Evolutionary conservation across 2,329 filamentous ascomycete species (phyloP).

Genomic region (Claviceps capensis): DNA sequence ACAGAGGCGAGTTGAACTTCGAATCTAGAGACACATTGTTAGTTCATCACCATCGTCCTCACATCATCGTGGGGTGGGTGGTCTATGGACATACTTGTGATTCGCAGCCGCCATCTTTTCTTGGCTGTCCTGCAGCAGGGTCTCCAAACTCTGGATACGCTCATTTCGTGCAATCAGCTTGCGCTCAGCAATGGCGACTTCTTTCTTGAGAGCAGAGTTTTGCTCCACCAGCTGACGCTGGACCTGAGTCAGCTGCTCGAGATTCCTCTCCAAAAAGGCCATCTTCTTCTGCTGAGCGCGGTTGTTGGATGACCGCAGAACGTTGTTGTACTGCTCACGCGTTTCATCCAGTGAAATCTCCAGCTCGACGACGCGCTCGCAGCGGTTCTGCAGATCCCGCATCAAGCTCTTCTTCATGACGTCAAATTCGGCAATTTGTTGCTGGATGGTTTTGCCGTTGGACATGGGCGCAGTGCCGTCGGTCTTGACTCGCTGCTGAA

Average conservation of each 20-base stretch:
- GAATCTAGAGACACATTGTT: constrained; percentile 48
- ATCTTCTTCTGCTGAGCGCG: constrained; percentile 99
- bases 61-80: not conserved
- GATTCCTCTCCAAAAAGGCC: constrained; percentile 95
- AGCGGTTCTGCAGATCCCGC: constrained; percentile 96
- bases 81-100: constrained; percentile 59
- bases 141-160: constrained; percentile 88
- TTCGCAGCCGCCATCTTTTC: constrained; percentile 96
- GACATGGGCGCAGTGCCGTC: constrained; percentile 41
- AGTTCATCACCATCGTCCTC: not conserved
- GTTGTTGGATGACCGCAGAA: constrained; percentile 91
- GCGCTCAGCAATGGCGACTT: constrained; percentile 94
- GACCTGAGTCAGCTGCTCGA: constrained; percentile 94
- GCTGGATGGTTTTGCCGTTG: constrained; percentile 84
- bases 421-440: constrained; percentile 97
- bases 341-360: constrained; percentile 97
- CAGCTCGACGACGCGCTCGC: constrained; percentile 92
- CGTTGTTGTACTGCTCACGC: constrained; percentile 97
- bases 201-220: constrained; percentile 94
- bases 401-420: constrained; percentile 99
- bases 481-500: constrained; percentile 60
- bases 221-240: constrained; percentile 97
- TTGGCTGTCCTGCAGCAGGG: constrained; percentile 86
- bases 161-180: constrained; percentile 95
- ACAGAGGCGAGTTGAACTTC: constrained; percentile 93